Evolutionary conservation across 106 monocot species (phyloP).

Genomic region (Phalaenopsis aphrodite): DNA sequence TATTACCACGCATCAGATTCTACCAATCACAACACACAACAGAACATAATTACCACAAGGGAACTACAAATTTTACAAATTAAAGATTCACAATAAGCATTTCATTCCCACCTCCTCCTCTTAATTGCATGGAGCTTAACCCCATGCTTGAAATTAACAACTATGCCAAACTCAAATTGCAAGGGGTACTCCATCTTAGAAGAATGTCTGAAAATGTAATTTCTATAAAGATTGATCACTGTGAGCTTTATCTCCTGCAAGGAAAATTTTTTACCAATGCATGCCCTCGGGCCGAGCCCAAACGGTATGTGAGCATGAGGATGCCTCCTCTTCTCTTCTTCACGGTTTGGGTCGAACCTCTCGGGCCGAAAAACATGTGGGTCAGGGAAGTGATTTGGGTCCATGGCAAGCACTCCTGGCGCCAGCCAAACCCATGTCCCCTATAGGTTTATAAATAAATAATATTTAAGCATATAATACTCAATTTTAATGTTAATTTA

Average conservation of each 20-base stretch:
- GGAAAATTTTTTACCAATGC: conserved; percentile 26
- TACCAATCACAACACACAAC: no score
- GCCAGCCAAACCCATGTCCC: conserved; percentile 60
- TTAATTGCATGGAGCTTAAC: conserved; percentile 24
- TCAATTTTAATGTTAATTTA: background rate
- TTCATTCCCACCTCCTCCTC: background rate
- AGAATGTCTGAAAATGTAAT: conserved; percentile 20
- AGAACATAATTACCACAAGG: no score
- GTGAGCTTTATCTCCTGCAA: conserved; percentile 31
- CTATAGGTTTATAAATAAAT: conserved; percentile 8
- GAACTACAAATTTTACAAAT: background rate
- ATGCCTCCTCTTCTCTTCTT: conserved; percentile 28
- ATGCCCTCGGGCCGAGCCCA: conserved; percentile 27
- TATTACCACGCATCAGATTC: no score
- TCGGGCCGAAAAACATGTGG: conserved; percentile 24
- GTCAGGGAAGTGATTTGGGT: conserved; percentile 31
- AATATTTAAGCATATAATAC: background rate
- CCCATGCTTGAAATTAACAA: conserved; percentile 27
- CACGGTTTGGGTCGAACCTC: conserved; percentile 24
- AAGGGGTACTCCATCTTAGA: conserved; percentile 23
- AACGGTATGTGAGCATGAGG: conserved; percentile 34
- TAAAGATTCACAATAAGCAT: background rate
- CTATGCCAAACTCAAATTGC: conserved; percentile 23
- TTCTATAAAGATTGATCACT: conserved; percentile 19
- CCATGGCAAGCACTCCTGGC: conserved; percentile 23